Evolutionary conservation across 306 rosid species (phyloP).

Genomic region (Arachis stenosperma): DNA sequence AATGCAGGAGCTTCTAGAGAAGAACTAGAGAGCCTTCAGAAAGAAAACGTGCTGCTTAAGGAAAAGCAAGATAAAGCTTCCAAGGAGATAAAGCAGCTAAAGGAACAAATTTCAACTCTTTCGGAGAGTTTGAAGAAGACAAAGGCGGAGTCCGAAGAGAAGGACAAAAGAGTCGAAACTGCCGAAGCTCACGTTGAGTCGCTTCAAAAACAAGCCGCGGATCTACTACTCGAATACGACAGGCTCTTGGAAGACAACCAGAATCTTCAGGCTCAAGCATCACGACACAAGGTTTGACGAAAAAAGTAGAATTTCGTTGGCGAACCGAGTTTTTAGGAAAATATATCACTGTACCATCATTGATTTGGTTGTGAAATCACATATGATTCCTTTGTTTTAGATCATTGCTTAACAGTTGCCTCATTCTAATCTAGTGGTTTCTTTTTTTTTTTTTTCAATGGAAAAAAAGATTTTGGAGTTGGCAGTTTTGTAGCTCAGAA

Average conservation of each 20-base stretch:
- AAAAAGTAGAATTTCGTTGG: slow-evolving; percentile 21
- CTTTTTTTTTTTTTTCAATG: too few relatives aligned
- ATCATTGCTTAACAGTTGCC: not conserved
- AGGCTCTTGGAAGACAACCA: slow-evolving; percentile 85
- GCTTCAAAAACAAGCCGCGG: slow-evolving; percentile 81
- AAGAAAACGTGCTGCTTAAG: slow-evolving; percentile 53
- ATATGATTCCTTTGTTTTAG: slow-evolving; percentile 1
- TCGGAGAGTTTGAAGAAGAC: slow-evolving; percentile 67
- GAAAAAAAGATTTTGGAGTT: too few relatives aligned
- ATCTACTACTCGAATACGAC: slow-evolving; percentile 80
- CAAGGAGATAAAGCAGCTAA: slow-evolving; percentile 58
- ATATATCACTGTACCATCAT: slow-evolving; percentile 22
- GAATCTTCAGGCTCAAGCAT: slow-evolving; percentile 69
- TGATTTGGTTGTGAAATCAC: slow-evolving; percentile 34
- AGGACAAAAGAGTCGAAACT: slow-evolving; percentile 66
- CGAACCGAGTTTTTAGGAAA: slow-evolving; percentile 31
- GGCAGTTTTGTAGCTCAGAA: too few relatives aligned
- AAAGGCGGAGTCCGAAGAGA: slow-evolving; percentile 63
- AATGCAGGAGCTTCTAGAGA: slow-evolving; percentile 62
- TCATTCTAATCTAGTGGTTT: too few relatives aligned
- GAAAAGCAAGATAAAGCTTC: slow-evolving; percentile 67
- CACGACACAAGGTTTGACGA: slow-evolving; percentile 48
- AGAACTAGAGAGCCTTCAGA: slow-evolving; percentile 63
- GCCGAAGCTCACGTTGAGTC: slow-evolving; percentile 75
- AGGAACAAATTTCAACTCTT: slow-evolving; percentile 47